Conservation (phyloP, 2,329 filamentous ascomycete genomes). For the Xylariaceae sp. region DNA sequence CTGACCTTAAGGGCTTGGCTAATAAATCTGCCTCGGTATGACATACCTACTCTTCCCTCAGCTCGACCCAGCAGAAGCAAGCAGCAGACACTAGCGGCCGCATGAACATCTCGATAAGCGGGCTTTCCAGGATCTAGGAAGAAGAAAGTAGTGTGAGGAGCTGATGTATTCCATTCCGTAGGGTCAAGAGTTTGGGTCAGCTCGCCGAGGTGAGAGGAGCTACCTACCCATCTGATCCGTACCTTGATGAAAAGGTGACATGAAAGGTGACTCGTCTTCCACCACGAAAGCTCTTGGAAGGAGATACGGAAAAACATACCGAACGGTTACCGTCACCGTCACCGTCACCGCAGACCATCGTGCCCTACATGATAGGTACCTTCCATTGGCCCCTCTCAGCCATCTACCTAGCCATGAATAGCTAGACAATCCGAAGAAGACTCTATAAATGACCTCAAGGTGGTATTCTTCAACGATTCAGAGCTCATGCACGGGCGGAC, state of each 20-base stretch:
- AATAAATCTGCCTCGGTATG: too few species aligned
- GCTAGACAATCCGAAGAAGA: too few species aligned
- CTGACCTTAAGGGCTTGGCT: too few species aligned
- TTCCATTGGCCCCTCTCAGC: neutral
- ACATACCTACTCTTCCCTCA: too few species aligned
- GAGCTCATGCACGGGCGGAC: neutral
- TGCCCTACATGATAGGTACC: neutral
- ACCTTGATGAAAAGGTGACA: too few species aligned
- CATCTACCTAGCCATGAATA: too few species aligned
- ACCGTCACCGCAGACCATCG: neutral
- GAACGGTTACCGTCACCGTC: too few species aligned
- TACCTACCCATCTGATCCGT: too few species aligned
- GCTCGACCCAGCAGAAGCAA: too few species aligned
- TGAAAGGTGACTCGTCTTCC: too few species aligned
- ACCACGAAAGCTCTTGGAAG: too few species aligned
- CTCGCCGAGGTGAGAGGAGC: neutral
- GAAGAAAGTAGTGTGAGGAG: neutral
- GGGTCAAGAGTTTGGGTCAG: neutral
- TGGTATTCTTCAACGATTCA: neutral
- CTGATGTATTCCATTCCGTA: neutral
- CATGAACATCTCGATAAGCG: constrained; percentile 10
- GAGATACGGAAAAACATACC: too few species aligned
- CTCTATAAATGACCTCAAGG: neutral
- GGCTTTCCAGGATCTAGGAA: neutral
- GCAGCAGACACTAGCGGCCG: neutral